Conservation (phyloP, 495 filamentous ascomycete species). For the Penicillium tannophilum region DNA sequence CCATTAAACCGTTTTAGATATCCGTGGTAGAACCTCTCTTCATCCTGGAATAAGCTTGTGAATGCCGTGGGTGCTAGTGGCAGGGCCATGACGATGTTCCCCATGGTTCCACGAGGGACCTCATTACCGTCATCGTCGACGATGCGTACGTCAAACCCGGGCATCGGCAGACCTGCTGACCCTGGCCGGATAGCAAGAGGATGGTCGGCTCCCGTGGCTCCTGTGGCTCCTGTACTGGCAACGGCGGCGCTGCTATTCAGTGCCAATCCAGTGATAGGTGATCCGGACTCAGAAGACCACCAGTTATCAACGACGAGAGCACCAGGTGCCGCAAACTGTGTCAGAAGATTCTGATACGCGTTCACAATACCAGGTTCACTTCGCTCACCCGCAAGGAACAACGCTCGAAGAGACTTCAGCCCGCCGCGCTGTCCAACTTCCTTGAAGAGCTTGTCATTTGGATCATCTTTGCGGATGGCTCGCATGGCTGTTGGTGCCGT, state of each 20-base stretch:
- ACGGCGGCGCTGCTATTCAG: conserved; percentile 45
- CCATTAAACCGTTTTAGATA: conserved; percentile 81
- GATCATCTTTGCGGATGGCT: conserved; percentile 85
- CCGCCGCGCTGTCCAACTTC: conserved; percentile 64
- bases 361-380: conserved; percentile 85
- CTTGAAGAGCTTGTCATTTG: conserved; percentile 65
- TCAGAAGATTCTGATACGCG: conserved; percentile 73
- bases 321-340: conserved; percentile 59
- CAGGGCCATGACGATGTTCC: conserved; percentile 83
- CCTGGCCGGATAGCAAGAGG: conserved; percentile 71
- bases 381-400: conserved; percentile 88
- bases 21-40: conserved; percentile 76
- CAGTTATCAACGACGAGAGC: conserved; percentile 87
- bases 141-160: conserved; percentile 82
- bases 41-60: conserved; percentile 80
- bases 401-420: conserved; percentile 63
- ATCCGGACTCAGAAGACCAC: conserved; percentile 94
- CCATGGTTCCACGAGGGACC: conserved; percentile 70
- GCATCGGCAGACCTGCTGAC: conserved; percentile 85
- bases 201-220: not conserved
- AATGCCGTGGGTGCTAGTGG: conserved; percentile 87
- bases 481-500: conserved; percentile 87
- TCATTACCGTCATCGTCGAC: conserved; percentile 79
- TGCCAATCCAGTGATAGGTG: conserved; percentile 82
- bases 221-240: conserved; percentile 11